Percentiles rank a stretch among this genome's conserved stretches.
Evolutionary conservation across 352 stramenopile genomes (phyloP).

Genomic region (Phytophthora foliorum): DNA sequence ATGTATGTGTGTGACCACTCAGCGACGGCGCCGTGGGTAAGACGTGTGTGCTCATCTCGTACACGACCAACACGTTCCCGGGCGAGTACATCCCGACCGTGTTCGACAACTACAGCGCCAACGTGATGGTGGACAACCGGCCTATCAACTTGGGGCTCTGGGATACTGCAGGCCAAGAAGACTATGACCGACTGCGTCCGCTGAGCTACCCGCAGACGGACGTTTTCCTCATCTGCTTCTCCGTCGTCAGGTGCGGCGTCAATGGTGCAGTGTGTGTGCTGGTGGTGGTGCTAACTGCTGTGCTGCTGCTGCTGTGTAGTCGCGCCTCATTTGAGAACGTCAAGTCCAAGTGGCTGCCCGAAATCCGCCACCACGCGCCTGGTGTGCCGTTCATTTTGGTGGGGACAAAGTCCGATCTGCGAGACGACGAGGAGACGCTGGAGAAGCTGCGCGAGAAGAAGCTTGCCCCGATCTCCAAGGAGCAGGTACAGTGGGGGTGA

Average conservation of each 20-base stretch:
- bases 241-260: slow-evolving; percentile 82
- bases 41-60: slow-evolving; percentile 97
- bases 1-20: slow-evolving; percentile 8
- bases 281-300: neutral
- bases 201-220: slow-evolving; percentile 97
- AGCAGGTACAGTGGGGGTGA: slow-evolving; percentile 57
- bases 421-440: slow-evolving; percentile 92
- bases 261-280: neutral
- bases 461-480: slow-evolving; percentile 68
- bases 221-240: slow-evolving; percentile 97
- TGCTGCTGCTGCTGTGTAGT: slow-evolving; percentile 44
- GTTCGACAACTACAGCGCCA: slow-evolving; percentile 95
- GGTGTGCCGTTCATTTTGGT: slow-evolving; percentile 96
- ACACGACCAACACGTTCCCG: slow-evolving; percentile 97
- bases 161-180: slow-evolving; percentile 97
- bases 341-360: slow-evolving; percentile 94
- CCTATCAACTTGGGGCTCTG: slow-evolving; percentile 97
- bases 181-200: slow-evolving; percentile 96
- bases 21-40: slow-evolving; percentile 97
- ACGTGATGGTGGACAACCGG: slow-evolving; percentile 94
- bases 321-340: slow-evolving; percentile 97
- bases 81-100: slow-evolving; percentile 97
- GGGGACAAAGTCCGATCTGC: slow-evolving; percentile 95
- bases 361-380: slow-evolving; percentile 90
- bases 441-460: slow-evolving; percentile 92